These are phyloP conservation scores for Nothopassalora personata DNA, from an alignment of 2,329 filamentous ascomycete species.

Conservation along the genomic window DNA sequence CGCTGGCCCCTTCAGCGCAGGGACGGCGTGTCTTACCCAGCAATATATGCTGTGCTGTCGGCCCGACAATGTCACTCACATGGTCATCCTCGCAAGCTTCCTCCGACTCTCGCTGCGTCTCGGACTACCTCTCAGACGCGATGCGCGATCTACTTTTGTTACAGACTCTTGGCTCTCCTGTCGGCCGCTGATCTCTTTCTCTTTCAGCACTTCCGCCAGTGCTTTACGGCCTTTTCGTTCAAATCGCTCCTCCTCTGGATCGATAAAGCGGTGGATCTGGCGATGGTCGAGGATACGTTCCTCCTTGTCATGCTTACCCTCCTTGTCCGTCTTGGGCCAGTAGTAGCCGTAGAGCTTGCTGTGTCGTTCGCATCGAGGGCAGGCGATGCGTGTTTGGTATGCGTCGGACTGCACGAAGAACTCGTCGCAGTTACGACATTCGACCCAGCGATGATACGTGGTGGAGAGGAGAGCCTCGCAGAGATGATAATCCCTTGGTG, in stretches of 20 bases:
- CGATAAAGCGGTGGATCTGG: conserved; percentile 78
- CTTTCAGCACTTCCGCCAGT: conserved; percentile 25
- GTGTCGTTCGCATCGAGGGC: conserved; percentile 89
- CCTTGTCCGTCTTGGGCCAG: conserved; percentile 91
- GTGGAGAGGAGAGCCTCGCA: conserved; percentile 71
- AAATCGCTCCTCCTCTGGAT: conserved; percentile 40
- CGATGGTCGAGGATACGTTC: conserved; percentile 73
- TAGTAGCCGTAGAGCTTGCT: conserved; percentile 91
- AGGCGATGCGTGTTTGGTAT: conserved; percentile 78
- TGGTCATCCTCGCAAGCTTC: conserved; percentile 13
- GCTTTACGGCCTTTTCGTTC: conserved; percentile 33
- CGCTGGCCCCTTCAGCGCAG: too few relatives aligned
- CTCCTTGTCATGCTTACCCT: conserved; percentile 66
- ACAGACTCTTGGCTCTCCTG: conserved; percentile 19
- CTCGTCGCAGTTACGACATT: conserved; percentile 75
- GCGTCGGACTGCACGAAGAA: conserved; percentile 85
- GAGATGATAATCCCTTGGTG: conserved; percentile 63
- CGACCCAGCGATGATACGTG: conserved; percentile 75
- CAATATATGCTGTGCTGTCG: not conserved
- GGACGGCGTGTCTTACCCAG: not conserved
- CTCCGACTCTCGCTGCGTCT: conserved; percentile 13
- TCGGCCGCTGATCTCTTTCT: conserved; percentile 24
- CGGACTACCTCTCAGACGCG: not conserved
- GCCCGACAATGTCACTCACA: conserved; percentile 3
- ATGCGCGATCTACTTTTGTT: not conserved